A percentile compares a stretch with the other conserved stretches of the same genome.
Conservation (phyloP, 768 basidiomycete species). For the Termitomyces sp. region DNA sequence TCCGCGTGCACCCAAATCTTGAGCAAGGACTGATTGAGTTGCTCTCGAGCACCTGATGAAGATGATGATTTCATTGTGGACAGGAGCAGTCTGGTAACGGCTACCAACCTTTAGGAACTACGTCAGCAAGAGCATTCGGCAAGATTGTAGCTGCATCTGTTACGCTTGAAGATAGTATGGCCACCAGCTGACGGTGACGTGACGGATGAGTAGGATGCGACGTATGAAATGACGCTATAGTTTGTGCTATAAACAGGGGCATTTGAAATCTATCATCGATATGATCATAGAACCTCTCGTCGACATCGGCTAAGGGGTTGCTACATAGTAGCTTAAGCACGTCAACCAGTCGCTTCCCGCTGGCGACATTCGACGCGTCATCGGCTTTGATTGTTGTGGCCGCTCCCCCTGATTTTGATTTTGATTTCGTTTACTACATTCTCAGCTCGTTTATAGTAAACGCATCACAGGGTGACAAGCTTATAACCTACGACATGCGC, state of each 20-base stretch:
- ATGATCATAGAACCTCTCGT: conserved; percentile 47
- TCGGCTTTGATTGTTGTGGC: too few relatives aligned
- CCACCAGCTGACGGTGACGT: conserved; percentile 34
- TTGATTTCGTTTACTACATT: conserved; percentile 45
- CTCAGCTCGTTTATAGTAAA: conserved; percentile 28
- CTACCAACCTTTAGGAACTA: conserved; percentile 39
- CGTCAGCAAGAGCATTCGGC: conserved; percentile 46
- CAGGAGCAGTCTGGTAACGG: not conserved
- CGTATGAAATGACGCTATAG: conserved; percentile 38
- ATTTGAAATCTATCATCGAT: conserved; percentile 55
- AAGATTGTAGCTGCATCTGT: conserved; percentile 37
- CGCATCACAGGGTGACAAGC: not conserved
- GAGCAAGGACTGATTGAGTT: conserved; percentile 53
- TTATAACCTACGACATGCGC: conserved; percentile 51
- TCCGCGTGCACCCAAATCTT: conserved; percentile 47
- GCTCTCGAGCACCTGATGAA: conserved; percentile 43
- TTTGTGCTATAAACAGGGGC: conserved; percentile 49
- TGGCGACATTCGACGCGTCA: conserved; percentile 44
- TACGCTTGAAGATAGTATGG: conserved; percentile 50
- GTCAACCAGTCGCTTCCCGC: conserved; percentile 40
- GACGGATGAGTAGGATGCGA: not conserved
- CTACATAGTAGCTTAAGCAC: too few relatives aligned
- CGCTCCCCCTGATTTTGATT: conserved; percentile 34
- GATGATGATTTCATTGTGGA: not conserved
- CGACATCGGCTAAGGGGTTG: conserved; percentile 41